Base-by-base conservation (phyloP, 805 yeast genomes). In the Pichia thaimueangensis region DNA sequence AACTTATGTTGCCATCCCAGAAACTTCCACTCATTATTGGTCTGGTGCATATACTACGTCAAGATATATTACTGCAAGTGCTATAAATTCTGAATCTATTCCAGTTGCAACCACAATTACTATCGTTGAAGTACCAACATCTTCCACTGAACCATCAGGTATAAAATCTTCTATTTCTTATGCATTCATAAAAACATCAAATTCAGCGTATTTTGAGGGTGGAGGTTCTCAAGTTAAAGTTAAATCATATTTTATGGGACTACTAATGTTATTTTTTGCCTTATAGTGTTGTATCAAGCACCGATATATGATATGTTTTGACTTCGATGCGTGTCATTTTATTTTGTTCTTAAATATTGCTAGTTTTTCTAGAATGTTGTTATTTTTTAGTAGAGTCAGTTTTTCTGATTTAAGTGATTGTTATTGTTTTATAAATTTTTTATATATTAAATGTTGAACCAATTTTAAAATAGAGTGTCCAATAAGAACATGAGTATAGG, bases 1-100 rank as follows among this genome's bases (percentile, higher is more conserved):
- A 8, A 35, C 32, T 13, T 27, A 35, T 13, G 28, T 42, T 30
- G 45, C 32, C 4, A 33, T 36, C 16, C 42, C 45, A 16, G 30
- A 33, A 22, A 11, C 31, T 11, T 9, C 39, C 3, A 35, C 39
- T 2, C 39, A 35, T 12, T 35, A 27, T 19, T 41, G 45, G 45
- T 13, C 41, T 5, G 41, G 36, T 3, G 20, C 37, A 4, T 36
- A 27, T 17, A 41, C 42, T 7, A 21, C 41, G 2, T 20, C 45
- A 7, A 25, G 29, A 4, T 20, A 17, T 5, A 15, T 33, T 16
- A 23, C 32, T 3, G 19, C 32, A 6, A 31, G 33, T 13, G 34
- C 37, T 3, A 28, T 41, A 9, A 24, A 32, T 8, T 22, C 43
- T 1, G 12, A 31, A 23, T 21, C 22, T n/a, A 23, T 41, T n/a